Evolutionary conservation across 2,329 filamentous ascomycete genomes (phyloP).

Genomic region (Cryphonectria parasitica): DNA sequence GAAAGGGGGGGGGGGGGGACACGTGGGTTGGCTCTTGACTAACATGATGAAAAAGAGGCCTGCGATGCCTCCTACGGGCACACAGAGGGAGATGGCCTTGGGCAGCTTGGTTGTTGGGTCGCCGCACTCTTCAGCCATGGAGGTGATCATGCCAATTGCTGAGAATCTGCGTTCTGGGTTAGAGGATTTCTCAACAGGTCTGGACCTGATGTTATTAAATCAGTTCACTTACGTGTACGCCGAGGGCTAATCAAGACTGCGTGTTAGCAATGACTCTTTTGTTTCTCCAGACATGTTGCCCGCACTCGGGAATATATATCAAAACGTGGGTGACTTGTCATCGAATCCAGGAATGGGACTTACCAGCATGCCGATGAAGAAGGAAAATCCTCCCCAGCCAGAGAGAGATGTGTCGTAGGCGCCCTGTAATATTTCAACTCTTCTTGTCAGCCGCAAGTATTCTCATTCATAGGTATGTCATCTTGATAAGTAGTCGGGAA

Average conservation of each 20-base stretch:
- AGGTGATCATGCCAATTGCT: constrained; percentile 64
- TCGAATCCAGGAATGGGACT: not conserved
- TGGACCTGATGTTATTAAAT: no score
- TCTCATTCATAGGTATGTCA: not conserved
- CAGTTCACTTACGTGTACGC: constrained; percentile 50
- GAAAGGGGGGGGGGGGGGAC: no score
- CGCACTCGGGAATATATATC: not conserved
- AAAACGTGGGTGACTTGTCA: not conserved
- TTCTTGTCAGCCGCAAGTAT: not conserved
- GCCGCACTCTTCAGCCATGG: constrained; percentile 64
- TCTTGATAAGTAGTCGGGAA: not conserved
- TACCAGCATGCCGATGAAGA: constrained; percentile 62
- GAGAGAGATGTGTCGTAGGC: constrained; percentile 60
- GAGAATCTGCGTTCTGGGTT: constrained; percentile 46
- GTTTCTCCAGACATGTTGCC: not conserved
- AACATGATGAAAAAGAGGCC: constrained; percentile 54
- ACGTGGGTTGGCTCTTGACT: not conserved
- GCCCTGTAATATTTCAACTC: constrained; percentile 35
- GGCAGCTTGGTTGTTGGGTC: constrained; percentile 57
- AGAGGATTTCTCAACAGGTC: not conserved
- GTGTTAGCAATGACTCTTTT: not conserved
- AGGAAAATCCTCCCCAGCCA: constrained; percentile 63
- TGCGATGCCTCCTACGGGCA: constrained; percentile 57
- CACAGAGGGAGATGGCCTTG: constrained; percentile 53
- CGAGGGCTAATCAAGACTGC: constrained; percentile 42